Percentiles rank a stretch among this genome's conserved stretches.
phyloP scores from a whole-genome alignment of 2,329 filamentous ascomycete species.

The Fusarium goolgardi region DNA sequence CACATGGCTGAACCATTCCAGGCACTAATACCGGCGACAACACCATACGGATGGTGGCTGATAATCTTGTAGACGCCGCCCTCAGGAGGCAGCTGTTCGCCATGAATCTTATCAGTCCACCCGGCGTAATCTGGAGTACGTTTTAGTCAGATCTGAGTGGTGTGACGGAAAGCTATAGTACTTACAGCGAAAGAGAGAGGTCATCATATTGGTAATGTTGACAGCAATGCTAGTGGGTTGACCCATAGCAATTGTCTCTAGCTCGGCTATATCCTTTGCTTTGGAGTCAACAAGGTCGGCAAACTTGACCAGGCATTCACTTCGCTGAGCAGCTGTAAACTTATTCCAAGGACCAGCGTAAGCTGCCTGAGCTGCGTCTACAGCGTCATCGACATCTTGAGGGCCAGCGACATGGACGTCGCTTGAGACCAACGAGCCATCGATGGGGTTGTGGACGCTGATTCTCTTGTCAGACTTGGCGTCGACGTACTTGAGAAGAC shows the following conservation, averaged over 20 bases:
- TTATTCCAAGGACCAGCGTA: not conserved
- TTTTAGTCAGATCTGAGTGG: not conserved
- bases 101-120: constrained; percentile 3
- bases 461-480: constrained; percentile 3
- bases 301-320: not conserved
- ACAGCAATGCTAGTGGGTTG: constrained; percentile 1
- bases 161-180: no score
- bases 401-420: not conserved
- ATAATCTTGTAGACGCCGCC: constrained; percentile 7
- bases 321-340: not conserved
- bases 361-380: constrained; percentile 1
- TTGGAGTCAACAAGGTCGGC: constrained; percentile 1
- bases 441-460: not conserved
- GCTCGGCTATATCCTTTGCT: not conserved
- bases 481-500: not conserved
- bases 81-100: not conserved
- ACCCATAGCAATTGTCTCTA: constrained; percentile 2
- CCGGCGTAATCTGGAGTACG: not conserved
- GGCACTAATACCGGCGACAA: not conserved
- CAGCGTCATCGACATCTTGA: not conserved
- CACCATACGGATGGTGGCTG: constrained; percentile 4
- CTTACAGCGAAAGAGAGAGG: constrained; percentile 2
- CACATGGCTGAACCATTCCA: constrained; percentile 1
- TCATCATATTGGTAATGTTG: not conserved
- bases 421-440: not conserved